phyloP scores from a whole-genome alignment of 2,329 filamentous ascomycete genomes.

The Colletotrichum spaethianum region DNA sequence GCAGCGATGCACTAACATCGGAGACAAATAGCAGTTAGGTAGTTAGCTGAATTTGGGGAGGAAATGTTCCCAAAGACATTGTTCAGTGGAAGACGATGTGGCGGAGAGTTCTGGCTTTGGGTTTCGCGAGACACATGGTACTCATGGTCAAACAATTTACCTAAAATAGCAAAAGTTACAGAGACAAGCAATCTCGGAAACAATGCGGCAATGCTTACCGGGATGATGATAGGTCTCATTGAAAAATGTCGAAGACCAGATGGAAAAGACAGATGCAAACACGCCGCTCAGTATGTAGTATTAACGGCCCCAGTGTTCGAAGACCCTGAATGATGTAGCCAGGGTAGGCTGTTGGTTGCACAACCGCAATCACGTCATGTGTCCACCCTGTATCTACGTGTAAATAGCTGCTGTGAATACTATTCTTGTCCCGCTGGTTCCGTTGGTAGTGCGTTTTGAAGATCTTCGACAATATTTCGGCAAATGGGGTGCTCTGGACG shows the following conservation, averaged over 20 bases:
- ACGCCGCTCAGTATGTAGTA: background rate
- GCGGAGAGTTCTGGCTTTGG: no score
- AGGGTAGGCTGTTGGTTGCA: background rate
- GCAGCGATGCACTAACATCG: background rate
- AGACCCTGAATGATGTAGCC: background rate
- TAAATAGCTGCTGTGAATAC: background rate
- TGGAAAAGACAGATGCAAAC: background rate
- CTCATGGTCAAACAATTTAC: background rate
- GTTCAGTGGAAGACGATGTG: no score
- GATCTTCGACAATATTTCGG: background rate
- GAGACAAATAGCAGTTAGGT: background rate
- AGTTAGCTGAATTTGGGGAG: no score
- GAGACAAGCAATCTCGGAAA: background rate
- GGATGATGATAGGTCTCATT: background rate
- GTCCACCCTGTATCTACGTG: background rate
- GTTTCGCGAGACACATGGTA: background rate
- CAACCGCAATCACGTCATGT: background rate
- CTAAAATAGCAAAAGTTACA: background rate
- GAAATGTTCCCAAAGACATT: no score
- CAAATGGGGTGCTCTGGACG: constrained; percentile 8
- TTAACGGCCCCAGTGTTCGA: background rate
- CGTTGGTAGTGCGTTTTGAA: background rate
- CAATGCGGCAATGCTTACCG: background rate
- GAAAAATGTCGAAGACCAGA: no score
- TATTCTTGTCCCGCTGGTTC: background rate